Evolutionary conservation across 2,329 filamentous ascomycete species (phyloP), one percentile per base, ranked within the genome.

Genomic region (Leptographium procerum): DNA sequence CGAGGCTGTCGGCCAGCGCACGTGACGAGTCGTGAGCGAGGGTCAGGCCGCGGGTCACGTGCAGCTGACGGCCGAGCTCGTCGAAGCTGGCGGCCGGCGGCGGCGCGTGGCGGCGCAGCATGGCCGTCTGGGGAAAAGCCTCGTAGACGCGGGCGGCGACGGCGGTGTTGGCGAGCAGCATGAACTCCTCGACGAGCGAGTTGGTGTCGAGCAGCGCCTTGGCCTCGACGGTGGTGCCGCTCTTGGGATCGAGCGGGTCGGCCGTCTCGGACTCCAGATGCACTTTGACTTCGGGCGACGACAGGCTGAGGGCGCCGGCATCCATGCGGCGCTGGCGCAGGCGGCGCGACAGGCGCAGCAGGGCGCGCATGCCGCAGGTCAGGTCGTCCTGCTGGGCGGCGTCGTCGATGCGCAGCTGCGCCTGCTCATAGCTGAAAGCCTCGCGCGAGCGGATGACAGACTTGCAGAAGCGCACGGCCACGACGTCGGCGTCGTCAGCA

Each of bases 181-280:
- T 99, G 79, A 99, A 97, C 70, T 99, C 94, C 70, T 99, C 94
- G 31, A 99, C 95, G 6, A 99, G 82, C 26, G 92, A 96, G 76
- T 97, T 99, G 57, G 94, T 99, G 68, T 94, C 91, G 43, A 99
- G 84, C 56, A 91, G 84, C 66, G 91, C 82, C 74, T 99, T 99
- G 7, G 91, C 95, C 77, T 97, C 91, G 65, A 99, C 89, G 66
- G 50, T 33, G 9, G 50, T 19, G 22, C 22, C 47, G 22, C 47
- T 14, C 19, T 29, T 16, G 3, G 1, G 19, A 16, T 50, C 47
- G 11, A 48, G 13, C 92, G 67, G 52, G 2, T 36, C 52, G 22
- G 34, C 33, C 52, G 52, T 29, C 52, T 29, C 43, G 31, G 10
- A 89, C 95, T 70, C 96, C 92, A 89, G 88, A 71, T 96, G 89